These are phyloP conservation scores for Geotrichum citri-aurantii DNA, from an alignment of 1,139 yeast genomes.

Conservation along the genomic window DNA sequence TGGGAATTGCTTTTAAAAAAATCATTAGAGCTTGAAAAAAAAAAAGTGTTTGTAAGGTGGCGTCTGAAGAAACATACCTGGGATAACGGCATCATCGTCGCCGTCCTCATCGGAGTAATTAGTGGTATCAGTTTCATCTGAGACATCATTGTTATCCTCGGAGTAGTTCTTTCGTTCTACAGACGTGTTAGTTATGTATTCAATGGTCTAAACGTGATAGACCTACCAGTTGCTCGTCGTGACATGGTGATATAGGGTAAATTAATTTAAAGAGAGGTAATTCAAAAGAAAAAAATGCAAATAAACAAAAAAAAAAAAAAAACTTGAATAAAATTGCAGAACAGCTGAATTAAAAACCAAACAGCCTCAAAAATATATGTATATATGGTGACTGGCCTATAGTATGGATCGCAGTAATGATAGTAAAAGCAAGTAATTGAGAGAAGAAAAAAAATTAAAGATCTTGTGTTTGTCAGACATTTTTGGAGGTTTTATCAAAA, in stretches of 20 bases:
- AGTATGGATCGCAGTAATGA: neutral
- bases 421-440: neutral
- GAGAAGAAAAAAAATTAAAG: neutral
- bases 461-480: slow-evolving; percentile 5
- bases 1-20: slow-evolving; percentile 13
- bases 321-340: neutral
- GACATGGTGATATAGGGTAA: neutral
- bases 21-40: neutral
- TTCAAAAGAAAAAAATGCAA: neutral
- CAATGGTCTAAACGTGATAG: neutral
- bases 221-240: neutral
- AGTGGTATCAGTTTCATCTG: slow-evolving; percentile 18
- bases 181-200: neutral
- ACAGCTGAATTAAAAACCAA: neutral
- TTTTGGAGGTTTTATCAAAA: neutral
- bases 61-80: slow-evolving; percentile 4
- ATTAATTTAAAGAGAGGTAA: neutral
- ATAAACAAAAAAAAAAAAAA: neutral
- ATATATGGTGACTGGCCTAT: neutral
- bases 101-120: slow-evolving; percentile 18
- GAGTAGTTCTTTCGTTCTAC: neutral
- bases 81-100: slow-evolving; percentile 4
- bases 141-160: neutral
- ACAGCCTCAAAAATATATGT: neutral
- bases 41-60: neutral